Evolutionary conservation across 768 basidiomycete species (phyloP).

Genomic region (Suillus decipiens): DNA sequence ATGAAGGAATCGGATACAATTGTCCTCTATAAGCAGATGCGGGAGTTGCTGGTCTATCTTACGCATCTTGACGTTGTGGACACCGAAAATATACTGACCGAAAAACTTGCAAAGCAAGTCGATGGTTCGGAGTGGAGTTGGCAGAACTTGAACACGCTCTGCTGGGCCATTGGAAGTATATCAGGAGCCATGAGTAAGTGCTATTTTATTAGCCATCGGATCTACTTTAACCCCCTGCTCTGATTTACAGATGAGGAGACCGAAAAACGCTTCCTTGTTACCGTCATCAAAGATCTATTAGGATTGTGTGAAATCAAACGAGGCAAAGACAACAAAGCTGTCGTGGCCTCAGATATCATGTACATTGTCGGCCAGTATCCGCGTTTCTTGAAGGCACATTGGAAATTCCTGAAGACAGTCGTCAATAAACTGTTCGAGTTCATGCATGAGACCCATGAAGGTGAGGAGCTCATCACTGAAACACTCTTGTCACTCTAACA

Average conservation of each 20-base stretch:
- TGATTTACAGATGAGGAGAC: conserved; percentile 84
- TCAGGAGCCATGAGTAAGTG: conserved; percentile 97
- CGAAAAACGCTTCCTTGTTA: conserved; percentile 98
- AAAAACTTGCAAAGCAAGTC: conserved; percentile 96
- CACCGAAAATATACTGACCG: conserved; percentile 96
- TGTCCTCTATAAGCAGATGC: conserved; percentile 98
- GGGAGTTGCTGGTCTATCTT: conserved; percentile 94
- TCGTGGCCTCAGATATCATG: conserved; percentile 95
- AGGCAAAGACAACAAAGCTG: conserved; percentile 99
- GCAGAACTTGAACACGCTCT: conserved; percentile 98
- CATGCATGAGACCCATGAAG: conserved; percentile 99
- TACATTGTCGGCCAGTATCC: conserved; percentile 99
- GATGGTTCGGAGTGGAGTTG: conserved; percentile 99
- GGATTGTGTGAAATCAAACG: conserved; percentile 97
- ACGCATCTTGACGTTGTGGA: conserved; percentile 96
- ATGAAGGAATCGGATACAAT: conserved; percentile 99
- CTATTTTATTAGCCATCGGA: not conserved
- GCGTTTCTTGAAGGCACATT: conserved; percentile 98
- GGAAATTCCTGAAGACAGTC: conserved; percentile 99
- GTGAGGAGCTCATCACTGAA: conserved; percentile 34
- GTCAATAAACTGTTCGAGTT: conserved; percentile 99
- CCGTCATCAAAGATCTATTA: conserved; percentile 98
- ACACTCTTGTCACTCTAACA: conserved; percentile 21
- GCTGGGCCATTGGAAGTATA: conserved; percentile 99
- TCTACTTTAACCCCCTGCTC: conserved; percentile 3